Percentiles rank a stretch among this genome's conserved stretches.
Evolutionary conservation across 345 rosid genomes (phyloP).

Genomic region (Pelargonium nanum): DNA sequence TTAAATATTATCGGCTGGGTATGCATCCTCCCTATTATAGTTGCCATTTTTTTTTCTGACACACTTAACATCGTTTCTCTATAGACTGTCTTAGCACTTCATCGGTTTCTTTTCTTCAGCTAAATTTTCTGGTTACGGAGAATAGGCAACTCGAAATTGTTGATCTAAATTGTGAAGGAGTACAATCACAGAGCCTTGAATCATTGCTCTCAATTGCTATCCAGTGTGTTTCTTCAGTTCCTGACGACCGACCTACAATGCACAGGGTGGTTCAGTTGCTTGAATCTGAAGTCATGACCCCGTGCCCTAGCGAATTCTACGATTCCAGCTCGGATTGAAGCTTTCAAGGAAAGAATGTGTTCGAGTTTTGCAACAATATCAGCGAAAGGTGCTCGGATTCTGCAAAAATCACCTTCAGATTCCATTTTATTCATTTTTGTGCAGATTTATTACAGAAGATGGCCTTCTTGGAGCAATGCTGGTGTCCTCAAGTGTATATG

Average conservation of each 20-base stretch:
- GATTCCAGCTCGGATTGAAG: slow-evolving; percentile 81
- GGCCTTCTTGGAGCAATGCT: too few relatives aligned
- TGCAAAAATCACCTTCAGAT: too few relatives aligned
- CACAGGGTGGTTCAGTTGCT: slow-evolving; percentile 89
- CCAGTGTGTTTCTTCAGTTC: slow-evolving; percentile 68
- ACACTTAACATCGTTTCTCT: too few relatives aligned
- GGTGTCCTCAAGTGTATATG: too few relatives aligned
- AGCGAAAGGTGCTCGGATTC: too few relatives aligned
- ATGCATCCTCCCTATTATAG: slow-evolving; percentile 21
- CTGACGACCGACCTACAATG: slow-evolving; percentile 93
- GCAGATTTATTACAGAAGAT: too few relatives aligned
- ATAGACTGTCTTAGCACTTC: too few relatives aligned
- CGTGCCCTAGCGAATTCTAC: slow-evolving; percentile 94
- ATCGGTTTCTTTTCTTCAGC: slow-evolving; percentile 36
- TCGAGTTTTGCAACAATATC: too few relatives aligned
- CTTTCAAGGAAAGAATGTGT: slow-evolving; percentile 1
- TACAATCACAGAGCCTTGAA: slow-evolving; percentile 66
- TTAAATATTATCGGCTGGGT: slow-evolving; percentile 98
- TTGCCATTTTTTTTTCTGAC: too few relatives aligned
- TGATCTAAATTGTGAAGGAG: slow-evolving; percentile 63
- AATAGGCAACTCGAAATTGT: slow-evolving; percentile 60
- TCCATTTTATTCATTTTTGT: too few relatives aligned
- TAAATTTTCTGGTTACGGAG: slow-evolving; percentile 65
- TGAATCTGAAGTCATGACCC: slow-evolving; percentile 96
- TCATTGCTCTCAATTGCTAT: slow-evolving; percentile 74